Evolutionary conservation across 306 rosid genomes (phyloP), one percentile per base, ranked within the genome.

Genomic region (Dryas octopetala): DNA sequence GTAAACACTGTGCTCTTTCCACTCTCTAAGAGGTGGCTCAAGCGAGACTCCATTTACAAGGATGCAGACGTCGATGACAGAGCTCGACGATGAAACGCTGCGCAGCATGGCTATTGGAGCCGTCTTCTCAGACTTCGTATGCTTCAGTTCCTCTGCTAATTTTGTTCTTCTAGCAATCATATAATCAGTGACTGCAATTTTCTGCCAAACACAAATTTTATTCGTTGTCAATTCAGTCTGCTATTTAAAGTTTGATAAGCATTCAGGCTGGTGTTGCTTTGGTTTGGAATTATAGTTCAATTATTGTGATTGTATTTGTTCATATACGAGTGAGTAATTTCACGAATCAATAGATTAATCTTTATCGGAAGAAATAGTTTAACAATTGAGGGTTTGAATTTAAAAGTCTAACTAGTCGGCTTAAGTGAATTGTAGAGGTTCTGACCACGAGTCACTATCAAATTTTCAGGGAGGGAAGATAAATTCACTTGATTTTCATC

Each of bases 101-200:
- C 92, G 96, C 68, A 86, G 87, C 81, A 95, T 95, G 98, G 81
- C 97, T 64, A 80, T 91, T 1, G 97, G 91, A 75, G 96, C 98
- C 6, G 90, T 95, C 41, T 90, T 95, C 85, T 84, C 98, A 6
- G 98, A 95, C 83, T 95, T 86, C 58, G 98, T 94, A 71, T 87
- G 89, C 60, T 74, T 61, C 23, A 11, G 44, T 62, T 63, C 54
- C 75, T 6, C 7, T 17, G 3, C 43, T 46, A 17, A 10, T n/a
- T 14, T 32, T 54, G 47, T 51, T 64, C 52, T 43, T 59, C 15
- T 48, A 23, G 1, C 51, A 9, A 6, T 55, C 17, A 2, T 6
- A 2, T 9, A 7, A n/a, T 51, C 19, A 4, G 15, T 9, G 55
- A 12, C 7, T 47, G 7, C 32, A 43, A 64, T 43, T 41, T 61